These are phyloP conservation scores for Kwoniella shandongensis DNA, from an alignment of 768 basidiomycete genomes.

Conservation along the genomic window DNA sequence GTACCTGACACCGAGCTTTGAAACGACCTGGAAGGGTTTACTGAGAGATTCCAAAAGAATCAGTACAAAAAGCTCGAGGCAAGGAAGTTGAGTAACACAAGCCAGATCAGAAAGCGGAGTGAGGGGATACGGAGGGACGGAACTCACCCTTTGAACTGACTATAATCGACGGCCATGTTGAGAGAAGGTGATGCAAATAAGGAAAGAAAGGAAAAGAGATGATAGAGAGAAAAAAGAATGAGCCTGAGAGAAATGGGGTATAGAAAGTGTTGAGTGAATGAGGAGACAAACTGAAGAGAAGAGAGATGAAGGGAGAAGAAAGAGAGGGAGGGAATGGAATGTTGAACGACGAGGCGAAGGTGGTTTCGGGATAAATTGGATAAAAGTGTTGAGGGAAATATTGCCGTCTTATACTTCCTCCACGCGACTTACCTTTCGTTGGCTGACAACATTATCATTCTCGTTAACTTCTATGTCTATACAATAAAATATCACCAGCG, in stretches of 20 bases:
- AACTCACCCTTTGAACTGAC: conserved; percentile 47
- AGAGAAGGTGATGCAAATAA: not conserved
- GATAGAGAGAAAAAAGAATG: not conserved
- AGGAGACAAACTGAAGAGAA: not conserved
- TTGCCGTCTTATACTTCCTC: no score
- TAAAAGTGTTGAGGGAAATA: not conserved
- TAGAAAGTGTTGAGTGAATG: conserved; percentile 7
- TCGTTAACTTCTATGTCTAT: no score
- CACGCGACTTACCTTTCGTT: not conserved
- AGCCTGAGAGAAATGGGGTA: not conserved
- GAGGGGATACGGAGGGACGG: no score
- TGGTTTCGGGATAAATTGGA: conserved; percentile 14
- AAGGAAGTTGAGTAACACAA: no score
- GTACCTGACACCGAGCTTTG: conserved; percentile 47
- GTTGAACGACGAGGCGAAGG: not conserved
- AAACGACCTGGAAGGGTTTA: conserved; percentile 48
- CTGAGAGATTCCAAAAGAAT: conserved; percentile 11
- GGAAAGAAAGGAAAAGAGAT: no score
- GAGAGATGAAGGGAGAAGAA: conserved; percentile 3
- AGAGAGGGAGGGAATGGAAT: conserved; percentile 5
- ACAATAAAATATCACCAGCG: no score
- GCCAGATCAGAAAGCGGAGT: not conserved
- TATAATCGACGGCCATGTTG: conserved; percentile 38
- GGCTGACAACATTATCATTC: not conserved
- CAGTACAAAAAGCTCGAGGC: no score